Evolutionary conservation across 192 early-diverging fungal genomes (phyloP), one percentile per base, ranked within the genome.

Genomic region (Entomortierella parvispora): DNA sequence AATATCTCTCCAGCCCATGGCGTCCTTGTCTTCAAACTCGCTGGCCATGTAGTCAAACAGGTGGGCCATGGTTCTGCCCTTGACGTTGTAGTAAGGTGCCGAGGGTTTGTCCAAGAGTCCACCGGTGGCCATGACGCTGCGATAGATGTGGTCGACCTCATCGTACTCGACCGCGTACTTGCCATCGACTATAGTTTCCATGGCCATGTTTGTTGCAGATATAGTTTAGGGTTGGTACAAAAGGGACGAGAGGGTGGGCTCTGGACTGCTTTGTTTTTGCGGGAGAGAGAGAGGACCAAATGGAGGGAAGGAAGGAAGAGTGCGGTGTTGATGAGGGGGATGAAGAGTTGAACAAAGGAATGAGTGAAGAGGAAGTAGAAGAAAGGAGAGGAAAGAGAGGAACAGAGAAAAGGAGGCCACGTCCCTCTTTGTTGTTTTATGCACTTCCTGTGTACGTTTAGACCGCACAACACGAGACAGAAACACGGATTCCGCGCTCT

Each of bases 101-200:
- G 60, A 33, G 10, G 83, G 83, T n/a, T 58, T 69, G 29, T 77
- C 46, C 11, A 85, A 45, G 18, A 85, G 68, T 12, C 80, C 74
- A 2, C 68, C 64, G n/a, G 58, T 65, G 12, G 79, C 69, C 32
- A 69, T 58, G 22, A 65, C 61, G 31, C 40, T 81, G 43, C 83
- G 78, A 25, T 74, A 82, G 47, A 85, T 82, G 32, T 82, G 78
- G 0, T 85, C 61, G 26, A 78, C 77, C 57, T 76, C 58, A 40
- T 82, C 77, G 42, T 71, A 57, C 63, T 82, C 65, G n/a, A 82
- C 60, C 11, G 72, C 65, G 31, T 79, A 79, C 31, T 68, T 67
- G 46, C 65, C 65, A 12, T 63, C 28, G 20, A 64, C 58, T 11
- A 20, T 1, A n/a, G 40, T 29, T 14, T 63, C 40, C 45, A 68